These are phyloP conservation scores for Dentiscutata heterogama DNA, from an alignment of 371 early-diverging fungal genomes.

Conservation along the genomic window DNA sequence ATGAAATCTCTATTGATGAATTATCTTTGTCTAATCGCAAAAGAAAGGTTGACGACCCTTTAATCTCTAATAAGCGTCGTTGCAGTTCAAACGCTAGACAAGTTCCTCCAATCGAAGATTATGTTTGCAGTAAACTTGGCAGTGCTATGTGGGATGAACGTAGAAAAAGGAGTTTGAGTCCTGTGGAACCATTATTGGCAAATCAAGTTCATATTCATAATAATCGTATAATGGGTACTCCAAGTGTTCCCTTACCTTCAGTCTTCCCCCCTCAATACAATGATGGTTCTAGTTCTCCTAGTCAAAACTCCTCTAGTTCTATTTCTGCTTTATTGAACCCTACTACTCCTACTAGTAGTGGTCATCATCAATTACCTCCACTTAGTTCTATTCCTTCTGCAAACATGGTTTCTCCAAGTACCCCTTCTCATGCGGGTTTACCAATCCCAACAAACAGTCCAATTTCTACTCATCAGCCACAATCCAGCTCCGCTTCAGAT, in stretches of 20 bases:
- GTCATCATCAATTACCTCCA: constrained; percentile 32
- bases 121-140: constrained; percentile 18
- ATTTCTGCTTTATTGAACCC: constrained; percentile 39
- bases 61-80: constrained; percentile 20
- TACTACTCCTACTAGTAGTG: constrained; percentile 13
- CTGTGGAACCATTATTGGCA: constrained; percentile 50
- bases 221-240: constrained; percentile 42
- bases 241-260: constrained; percentile 32
- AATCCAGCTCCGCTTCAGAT: constrained; percentile 26
- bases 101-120: constrained; percentile 46
- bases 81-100: constrained; percentile 1
- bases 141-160: constrained; percentile 36
- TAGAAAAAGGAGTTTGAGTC: constrained; percentile 33
- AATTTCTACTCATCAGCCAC: background rate
- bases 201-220: constrained; percentile 40
- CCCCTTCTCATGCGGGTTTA: background rate
- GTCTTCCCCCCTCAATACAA: constrained; percentile 44
- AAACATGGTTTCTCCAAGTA: background rate
- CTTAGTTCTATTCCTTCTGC: constrained; percentile 12
- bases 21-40: background rate
- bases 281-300: constrained; percentile 17
- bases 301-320: constrained; percentile 4
- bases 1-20: constrained; percentile 21
- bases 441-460: constrained; percentile 32
- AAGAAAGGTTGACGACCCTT: constrained; percentile 6